Evolutionary conservation across 176 grass and related monocot genomes (phyloP), one percentile per base, ranked within the genome.

Genomic region (Bonia amplexicaulis): DNA sequence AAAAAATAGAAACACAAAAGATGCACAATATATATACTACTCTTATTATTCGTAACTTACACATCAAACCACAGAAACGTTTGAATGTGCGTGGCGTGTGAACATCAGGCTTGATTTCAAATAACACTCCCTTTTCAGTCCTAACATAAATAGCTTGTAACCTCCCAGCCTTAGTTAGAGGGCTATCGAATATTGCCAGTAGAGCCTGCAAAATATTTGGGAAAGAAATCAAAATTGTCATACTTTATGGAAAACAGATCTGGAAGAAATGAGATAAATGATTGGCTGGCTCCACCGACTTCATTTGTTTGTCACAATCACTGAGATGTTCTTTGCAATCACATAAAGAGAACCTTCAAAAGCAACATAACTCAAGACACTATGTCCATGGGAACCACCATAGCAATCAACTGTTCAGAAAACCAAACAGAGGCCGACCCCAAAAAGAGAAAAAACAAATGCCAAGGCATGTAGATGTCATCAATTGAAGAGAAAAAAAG

Each of bases 181-280:
- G 96, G 47, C 96, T 98, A 87, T 98, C 93, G 77, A 98, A 96
- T 90, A 98, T 96, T 61, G 96, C 96, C 65, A 96, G 91, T 71
- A 96, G 84, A 69, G 96, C 91, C 96, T 98, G 58, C 67, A 81
- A 41, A 62, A 90, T 48, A 80, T 65, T 88, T 78, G 23, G 2
- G 68, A 31, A 37, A 22, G 68, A 59, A 48, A 6, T 66, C n/a
- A 73, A 44, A 16, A 1, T 41, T 64, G 29, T 27, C n/a, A 20
- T n/a, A 23, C 17, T 9, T 53, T 41, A 37, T 26, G 12, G 19
- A 25, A 57, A 75, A 54, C 20, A 74, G 12, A 7, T 68, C 39
- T n/a, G 31, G 35, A 35, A 52, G 20, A 14, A 82, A 47, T 45
- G 2, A 66, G 23, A 13, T 1, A 44, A 76, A 85, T 31, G 31